Conservation (phyloP, 345 rosid species). For the Eucalyptus marginata region DNA sequence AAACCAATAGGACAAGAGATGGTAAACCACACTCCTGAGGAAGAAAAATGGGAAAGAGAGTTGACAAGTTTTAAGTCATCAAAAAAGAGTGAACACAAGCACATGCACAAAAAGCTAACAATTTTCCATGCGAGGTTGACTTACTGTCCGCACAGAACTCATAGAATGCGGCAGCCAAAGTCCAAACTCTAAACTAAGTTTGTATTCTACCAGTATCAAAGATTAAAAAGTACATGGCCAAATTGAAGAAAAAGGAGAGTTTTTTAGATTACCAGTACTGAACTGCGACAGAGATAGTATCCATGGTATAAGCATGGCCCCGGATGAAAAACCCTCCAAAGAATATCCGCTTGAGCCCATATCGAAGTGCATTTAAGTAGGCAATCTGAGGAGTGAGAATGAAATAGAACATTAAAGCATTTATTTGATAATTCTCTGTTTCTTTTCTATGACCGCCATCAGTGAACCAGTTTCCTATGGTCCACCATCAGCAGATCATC, state of each 20-base stretch:
- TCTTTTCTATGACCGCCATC: not conserved
- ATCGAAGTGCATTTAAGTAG: conserved; percentile 76
- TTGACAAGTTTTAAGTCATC: not conserved
- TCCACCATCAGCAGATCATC: not conserved
- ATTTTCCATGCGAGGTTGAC: not conserved
- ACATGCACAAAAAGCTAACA: not conserved
- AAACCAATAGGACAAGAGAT: not conserved
- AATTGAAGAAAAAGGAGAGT: not conserved
- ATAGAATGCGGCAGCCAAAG: not conserved
- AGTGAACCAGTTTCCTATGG: not conserved
- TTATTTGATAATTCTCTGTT: not conserved
- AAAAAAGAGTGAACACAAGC: not conserved
- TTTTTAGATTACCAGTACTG: conserved; percentile 42
- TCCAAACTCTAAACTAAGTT: not conserved
- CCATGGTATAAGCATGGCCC: conserved; percentile 70
- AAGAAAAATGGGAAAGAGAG: not conserved
- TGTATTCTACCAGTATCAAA: not conserved
- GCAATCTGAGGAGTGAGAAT: conserved; percentile 30
- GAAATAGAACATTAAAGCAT: not conserved
- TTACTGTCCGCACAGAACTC: not conserved
- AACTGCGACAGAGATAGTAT: conserved; percentile 73
- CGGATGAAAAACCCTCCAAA: conserved; percentile 78
- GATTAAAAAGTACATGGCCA: not conserved
- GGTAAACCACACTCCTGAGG: not conserved
- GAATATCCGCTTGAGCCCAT: conserved; percentile 70